Conservation (phyloP, 768 basidiomycete genomes). For the Auricularia cornea region DNA sequence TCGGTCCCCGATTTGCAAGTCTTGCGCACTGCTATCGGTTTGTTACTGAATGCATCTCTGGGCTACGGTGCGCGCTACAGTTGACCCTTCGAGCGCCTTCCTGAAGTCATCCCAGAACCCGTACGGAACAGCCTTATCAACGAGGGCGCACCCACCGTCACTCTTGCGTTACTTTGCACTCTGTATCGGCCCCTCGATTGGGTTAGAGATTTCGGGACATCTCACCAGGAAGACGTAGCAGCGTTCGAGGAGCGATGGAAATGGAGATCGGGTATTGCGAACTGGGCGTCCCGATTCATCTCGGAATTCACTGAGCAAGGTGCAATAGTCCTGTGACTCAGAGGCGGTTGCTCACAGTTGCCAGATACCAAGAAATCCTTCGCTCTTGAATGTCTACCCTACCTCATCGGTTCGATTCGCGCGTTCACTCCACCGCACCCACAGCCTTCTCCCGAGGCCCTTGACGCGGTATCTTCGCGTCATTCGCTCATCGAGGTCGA, state of each 20-base stretch:
- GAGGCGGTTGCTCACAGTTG: background rate
- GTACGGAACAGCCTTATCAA: constrained; percentile 60
- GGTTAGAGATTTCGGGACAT: constrained; percentile 26
- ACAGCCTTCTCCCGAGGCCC: constrained; percentile 31
- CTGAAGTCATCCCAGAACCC: constrained; percentile 41
- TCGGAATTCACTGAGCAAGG: constrained; percentile 7
- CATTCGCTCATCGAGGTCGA: constrained; percentile 32
- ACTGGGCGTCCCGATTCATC: constrained; percentile 8
- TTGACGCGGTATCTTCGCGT: constrained; percentile 1
- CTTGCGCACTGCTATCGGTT: constrained; percentile 69
- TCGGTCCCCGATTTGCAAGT: constrained; percentile 59
- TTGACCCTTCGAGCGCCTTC: constrained; percentile 3
- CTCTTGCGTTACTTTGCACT: constrained; percentile 52
- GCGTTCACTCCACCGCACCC: constrained; percentile 19
- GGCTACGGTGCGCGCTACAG: constrained; percentile 52
- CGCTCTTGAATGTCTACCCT: background rate
- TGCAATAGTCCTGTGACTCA: background rate
- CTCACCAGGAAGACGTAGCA: background rate
- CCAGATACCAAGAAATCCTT: constrained; percentile 2
- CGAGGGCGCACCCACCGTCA: constrained; percentile 64
- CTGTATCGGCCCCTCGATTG: constrained; percentile 32
- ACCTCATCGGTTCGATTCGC: constrained; percentile 3
- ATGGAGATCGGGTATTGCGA: constrained; percentile 6
- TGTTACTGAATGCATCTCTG: constrained; percentile 68
- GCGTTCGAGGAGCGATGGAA: constrained; percentile 7